phyloP scores from a whole-genome alignment of 371 early-diverging fungal genomes.

The Rhizopus microsporus region DNA sequence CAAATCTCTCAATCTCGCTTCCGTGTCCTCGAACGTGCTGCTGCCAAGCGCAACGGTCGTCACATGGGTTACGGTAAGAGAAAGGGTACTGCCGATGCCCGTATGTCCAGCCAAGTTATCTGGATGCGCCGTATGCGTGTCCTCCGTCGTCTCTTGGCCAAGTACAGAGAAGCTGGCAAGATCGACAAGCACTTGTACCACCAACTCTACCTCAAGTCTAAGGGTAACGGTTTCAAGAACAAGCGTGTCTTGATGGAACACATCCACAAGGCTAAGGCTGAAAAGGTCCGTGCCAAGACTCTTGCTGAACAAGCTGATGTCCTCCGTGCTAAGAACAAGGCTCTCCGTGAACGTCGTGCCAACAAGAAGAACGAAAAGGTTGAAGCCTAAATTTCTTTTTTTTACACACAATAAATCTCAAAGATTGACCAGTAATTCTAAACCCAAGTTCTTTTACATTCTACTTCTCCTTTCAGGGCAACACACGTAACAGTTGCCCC shows the following conservation, averaged over 20 bases:
- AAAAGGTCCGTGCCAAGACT: slow-evolving; percentile 94
- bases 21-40: slow-evolving; percentile 92
- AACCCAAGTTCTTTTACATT: too few species aligned
- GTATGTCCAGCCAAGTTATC: slow-evolving; percentile 95
- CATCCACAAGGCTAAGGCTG: slow-evolving; percentile 99
- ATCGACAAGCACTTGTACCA: slow-evolving; percentile 99
- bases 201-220: slow-evolving; percentile 96
- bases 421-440: background rate
- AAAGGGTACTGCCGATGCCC: slow-evolving; percentile 99
- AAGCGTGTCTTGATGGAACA: slow-evolving; percentile 99
- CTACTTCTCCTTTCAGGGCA: too few species aligned
- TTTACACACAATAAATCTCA: background rate
- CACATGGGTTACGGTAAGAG: slow-evolving; percentile 99
- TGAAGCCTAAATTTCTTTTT: slow-evolving; percentile 11
- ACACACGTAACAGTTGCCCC: too few species aligned
- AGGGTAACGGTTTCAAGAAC: slow-evolving; percentile 99
- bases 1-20: slow-evolving; percentile 92
- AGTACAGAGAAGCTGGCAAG: slow-evolving; percentile 97
- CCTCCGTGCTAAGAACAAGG: slow-evolving; percentile 95
- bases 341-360: slow-evolving; percentile 93
- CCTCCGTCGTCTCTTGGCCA: slow-evolving; percentile 95
- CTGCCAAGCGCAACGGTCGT: slow-evolving; percentile 98
- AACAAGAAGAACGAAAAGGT: slow-evolving; percentile 82
- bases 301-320: slow-evolving; percentile 98
- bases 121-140: slow-evolving; percentile 99